A percentile compares a stretch with the other conserved stretches of the same genome.
Evolutionary conservation across 805 yeast genomes (phyloP).

Genomic region (Pichia cephalocereana): DNA sequence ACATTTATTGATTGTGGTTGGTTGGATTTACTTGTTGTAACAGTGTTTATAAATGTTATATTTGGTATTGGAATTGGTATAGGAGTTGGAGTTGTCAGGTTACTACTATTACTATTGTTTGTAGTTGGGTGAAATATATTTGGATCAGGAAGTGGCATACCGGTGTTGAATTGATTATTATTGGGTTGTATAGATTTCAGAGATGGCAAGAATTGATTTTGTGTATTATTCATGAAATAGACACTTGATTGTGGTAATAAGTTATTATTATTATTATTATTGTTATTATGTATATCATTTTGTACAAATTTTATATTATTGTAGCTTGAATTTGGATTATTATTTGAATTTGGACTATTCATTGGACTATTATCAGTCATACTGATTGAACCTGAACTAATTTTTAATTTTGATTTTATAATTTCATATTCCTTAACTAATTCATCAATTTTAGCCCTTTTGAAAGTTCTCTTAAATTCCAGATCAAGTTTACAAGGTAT

Average conservation of each 20-base stretch:
- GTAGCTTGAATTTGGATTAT: too few relatives aligned
- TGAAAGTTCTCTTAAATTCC: constrained; percentile 82
- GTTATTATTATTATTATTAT: not conserved
- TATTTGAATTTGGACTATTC: too few relatives aligned
- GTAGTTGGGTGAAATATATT: not conserved
- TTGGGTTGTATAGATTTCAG: not conserved
- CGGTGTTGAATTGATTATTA: not conserved
- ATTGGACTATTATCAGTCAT: too few relatives aligned
- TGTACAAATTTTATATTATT: too few relatives aligned
- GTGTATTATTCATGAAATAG: not conserved
- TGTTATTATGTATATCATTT: not conserved
- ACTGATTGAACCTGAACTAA: not conserved
- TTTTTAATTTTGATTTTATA: constrained; percentile 31
- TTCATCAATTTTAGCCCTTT: constrained; percentile 75
- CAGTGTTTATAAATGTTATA: not conserved
- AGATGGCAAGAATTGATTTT: not conserved
- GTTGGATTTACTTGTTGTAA: not conserved
- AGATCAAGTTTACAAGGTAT: constrained; percentile 64
- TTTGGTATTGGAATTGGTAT: not conserved
- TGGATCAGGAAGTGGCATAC: constrained; percentile 5
- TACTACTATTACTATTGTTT: not conserved
- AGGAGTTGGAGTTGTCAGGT: not conserved
- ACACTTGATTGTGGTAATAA: not conserved
- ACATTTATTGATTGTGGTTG: not conserved
- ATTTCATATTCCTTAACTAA: constrained; percentile 73